These are phyloP conservation scores for Candida loeiensis DNA, from an alignment of 805 yeast genomes.

Conservation along the genomic window DNA sequence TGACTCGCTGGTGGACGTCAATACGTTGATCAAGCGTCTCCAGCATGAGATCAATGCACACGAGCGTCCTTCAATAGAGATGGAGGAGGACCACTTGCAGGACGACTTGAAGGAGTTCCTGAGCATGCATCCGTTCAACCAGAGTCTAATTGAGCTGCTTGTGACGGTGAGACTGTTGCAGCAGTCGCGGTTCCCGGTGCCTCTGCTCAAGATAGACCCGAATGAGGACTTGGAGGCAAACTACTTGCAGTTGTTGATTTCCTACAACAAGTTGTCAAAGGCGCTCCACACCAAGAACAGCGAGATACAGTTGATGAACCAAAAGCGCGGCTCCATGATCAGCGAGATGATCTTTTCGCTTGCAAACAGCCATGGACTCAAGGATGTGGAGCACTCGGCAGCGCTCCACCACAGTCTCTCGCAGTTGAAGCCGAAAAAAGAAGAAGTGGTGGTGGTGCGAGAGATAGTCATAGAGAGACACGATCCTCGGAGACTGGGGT, in stretches of 20 bases:
- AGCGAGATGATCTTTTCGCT: slow-evolving; percentile 7
- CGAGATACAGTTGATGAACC: slow-evolving; percentile 14
- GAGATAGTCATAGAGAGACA: slow-evolving; percentile 4
- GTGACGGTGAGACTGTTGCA: not conserved
- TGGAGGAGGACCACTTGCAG: slow-evolving; percentile 2
- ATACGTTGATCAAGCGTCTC: slow-evolving; percentile 3
- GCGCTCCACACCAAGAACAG: slow-evolving; percentile 13
- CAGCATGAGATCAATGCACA: slow-evolving; percentile 6
- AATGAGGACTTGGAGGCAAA: slow-evolving; percentile 11
- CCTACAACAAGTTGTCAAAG: slow-evolving; percentile 15
- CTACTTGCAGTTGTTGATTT: slow-evolving; percentile 14
- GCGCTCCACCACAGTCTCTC: slow-evolving; percentile 5
- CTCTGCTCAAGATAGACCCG: slow-evolving; percentile 5
- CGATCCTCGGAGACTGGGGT: too few species aligned
- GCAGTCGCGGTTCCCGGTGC: slow-evolving; percentile 6
- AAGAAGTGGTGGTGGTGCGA: slow-evolving; percentile 3
- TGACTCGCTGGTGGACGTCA: slow-evolving; percentile 7
- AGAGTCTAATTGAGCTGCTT: slow-evolving; percentile 7
- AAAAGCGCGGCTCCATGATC: slow-evolving; percentile 9
- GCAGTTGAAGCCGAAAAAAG: slow-evolving; percentile 1
- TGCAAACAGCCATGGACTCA: slow-evolving; percentile 6
- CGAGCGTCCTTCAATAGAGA: too few species aligned
- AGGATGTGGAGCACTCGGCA: slow-evolving; percentile 3
- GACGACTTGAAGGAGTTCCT: slow-evolving; percentile 6
- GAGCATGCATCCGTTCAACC: slow-evolving; percentile 9